Base-by-base conservation (phyloP, 2,329 filamentous ascomycete genomes). In the Ilyonectria robusta region DNA sequence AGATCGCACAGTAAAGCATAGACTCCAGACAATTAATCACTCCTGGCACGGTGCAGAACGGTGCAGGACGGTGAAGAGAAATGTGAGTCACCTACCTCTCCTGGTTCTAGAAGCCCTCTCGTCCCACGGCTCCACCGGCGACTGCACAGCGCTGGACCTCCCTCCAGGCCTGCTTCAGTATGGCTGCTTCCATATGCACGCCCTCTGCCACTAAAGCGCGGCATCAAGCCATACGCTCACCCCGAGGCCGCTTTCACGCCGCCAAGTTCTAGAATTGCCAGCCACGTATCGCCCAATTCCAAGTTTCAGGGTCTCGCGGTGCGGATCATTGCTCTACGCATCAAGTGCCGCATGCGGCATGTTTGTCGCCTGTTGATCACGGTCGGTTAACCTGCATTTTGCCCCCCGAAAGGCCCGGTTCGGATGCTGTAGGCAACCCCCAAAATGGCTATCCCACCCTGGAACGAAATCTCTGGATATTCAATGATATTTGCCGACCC, bases 61-160 rank as follows among this genome's bases (percentile, higher is more conserved):
- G 31, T 7, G 6, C 26, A 21, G 21, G 21, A 13, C 23, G 46
- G 31, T 2, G 6, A 17, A 46, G 9, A 9, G 23, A 48, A 46
- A 9, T 50, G 60, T 65, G 62, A 65, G 44, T 65, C 62, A 65
- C 62, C 59, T 23, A 65, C 62, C 59, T 23, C 48, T 40, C 56
- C 13, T 55, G 50, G 42, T 65, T 65, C 62, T 65, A 50, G 62
- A 65, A 65, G 62, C 21, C 42, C 50, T 54, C 29, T 42, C 46
- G 62, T 65, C 50, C 33, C 56, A 59, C 62, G 47, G 33, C 50
- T 60, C 62, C 62, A 59, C 62, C 46, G 13, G 15, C 35, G 33
- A 47, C 42, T 51, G 51, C 59, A 56, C 59, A 64, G 53, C 53
- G 46, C 33, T 63, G 51, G 29, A 50, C 35, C 17, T 40, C 47